Base-by-base conservation (phyloP, 352 stramenopile genomes). In the Pythium oligandrum region DNA sequence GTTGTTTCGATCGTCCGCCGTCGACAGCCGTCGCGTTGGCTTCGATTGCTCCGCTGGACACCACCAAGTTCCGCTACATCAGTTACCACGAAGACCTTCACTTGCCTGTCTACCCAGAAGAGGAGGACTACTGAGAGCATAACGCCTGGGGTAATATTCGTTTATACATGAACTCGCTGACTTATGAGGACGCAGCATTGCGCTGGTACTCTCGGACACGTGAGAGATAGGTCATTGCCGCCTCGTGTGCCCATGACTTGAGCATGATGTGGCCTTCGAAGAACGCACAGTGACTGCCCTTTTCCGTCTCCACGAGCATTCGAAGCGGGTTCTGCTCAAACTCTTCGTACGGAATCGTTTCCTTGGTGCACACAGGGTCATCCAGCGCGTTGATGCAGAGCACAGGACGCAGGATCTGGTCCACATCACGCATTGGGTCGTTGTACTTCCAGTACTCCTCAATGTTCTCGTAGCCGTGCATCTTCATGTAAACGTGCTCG, bases 241-340 rank as follows among this genome's bases (percentile, higher is more conserved):
- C 71, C 38, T 63, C 58, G 51, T 88, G 57, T 11, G 76, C 79
- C 77, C 80, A 93, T 0, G 79, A 86, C 48, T 86, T 83, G 52
- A 88, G 73, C 17, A 64, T 35, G 12, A 83, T 39, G 43, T 70
- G 63, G 11, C 78, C 77, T 53, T 93, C 74, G 59, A 64, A 93
- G 61, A 90, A 93, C 48, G 76, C 83, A 36, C 83, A 93, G 47
- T 92, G 82, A 43, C 77, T 84, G 30, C 82, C 82, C 11, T 86
- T 63, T 1, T 60, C 64, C 1, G 77, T 90, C 12, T 71, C 51
- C 8, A 85, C 38, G 37, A 90, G 64, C 63, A 92, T 83, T 31
- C 70, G 52, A 0, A 71, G 69, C 11, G 73, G 68, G 44, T 84
- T 86, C 4, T 46, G 52, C 7, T 57, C 47, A 34, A 93, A 90